Percentiles rank a stretch among this genome's conserved stretches.
Evolutionary conservation across 768 basidiomycete genomes (phyloP).

Genomic region (Serendipita sp.): DNA sequence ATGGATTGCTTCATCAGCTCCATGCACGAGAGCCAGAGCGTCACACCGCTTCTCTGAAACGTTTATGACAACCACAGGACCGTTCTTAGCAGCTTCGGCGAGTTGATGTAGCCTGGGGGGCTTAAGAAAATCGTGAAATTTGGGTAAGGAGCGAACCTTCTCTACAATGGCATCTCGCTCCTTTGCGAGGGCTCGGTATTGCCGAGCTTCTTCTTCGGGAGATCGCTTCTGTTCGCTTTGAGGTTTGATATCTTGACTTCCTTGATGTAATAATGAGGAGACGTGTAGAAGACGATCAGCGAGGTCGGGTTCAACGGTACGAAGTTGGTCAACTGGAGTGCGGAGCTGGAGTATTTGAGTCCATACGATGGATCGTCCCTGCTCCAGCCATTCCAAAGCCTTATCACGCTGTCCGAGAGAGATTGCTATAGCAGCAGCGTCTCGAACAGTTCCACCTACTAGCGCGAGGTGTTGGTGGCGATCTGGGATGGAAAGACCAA

Average conservation of each 20-base stretch:
- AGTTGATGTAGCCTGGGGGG: not conserved
- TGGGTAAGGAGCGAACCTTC: constrained; percentile 1
- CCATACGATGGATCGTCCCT: not conserved
- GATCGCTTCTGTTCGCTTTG: not conserved
- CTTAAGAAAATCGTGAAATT: constrained; percentile 4
- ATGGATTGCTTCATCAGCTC: not conserved
- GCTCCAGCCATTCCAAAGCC: constrained; percentile 7
- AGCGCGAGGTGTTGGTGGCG: not conserved
- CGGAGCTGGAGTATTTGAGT: not conserved
- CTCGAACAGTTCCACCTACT: not conserved
- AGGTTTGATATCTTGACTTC: not conserved
- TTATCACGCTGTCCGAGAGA: not conserved
- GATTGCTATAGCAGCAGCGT: constrained; percentile 6
- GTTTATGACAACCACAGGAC: constrained; percentile 8
- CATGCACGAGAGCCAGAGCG: constrained; percentile 2
- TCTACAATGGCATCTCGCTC: not conserved
- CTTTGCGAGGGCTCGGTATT: not conserved
- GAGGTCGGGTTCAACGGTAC: not conserved
- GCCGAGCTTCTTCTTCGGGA: not conserved
- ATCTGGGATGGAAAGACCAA: not conserved
- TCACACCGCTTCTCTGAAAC: constrained; percentile 7
- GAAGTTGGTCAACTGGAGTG: not conserved
- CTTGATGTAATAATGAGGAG: not conserved
- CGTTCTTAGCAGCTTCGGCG: not conserved
- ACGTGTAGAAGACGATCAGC: not conserved